Conservation (phyloP, 163 green algal species). For the Coccomyxa subellipsoidea region DNA sequence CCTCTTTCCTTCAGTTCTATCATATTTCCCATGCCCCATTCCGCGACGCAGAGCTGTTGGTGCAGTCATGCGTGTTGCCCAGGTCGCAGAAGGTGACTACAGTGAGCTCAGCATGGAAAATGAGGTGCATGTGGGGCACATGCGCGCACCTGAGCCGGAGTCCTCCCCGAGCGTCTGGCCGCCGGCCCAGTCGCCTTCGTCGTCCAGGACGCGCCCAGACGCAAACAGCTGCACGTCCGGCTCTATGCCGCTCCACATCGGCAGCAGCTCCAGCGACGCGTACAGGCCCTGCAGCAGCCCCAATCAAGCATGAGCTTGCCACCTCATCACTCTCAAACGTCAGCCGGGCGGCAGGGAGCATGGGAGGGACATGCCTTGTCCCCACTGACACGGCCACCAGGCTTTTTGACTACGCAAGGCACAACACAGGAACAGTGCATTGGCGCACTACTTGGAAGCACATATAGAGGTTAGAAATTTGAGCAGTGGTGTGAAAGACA, state of each 20-base stretch:
- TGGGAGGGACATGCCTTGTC: too few species aligned
- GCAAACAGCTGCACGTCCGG: constrained; percentile 79
- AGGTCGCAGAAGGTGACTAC: too few species aligned
- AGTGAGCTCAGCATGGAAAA: too few species aligned
- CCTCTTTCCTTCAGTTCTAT: too few species aligned
- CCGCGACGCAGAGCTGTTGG: too few species aligned
- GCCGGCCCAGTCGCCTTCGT: constrained; percentile 70
- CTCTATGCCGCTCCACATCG: constrained; percentile 82
- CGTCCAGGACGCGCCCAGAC: constrained; percentile 72
- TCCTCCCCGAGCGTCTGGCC: constrained; percentile 42
- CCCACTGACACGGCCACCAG: too few species aligned
- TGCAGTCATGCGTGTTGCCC: too few species aligned
- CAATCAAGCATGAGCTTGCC: background rate
- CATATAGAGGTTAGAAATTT: background rate
- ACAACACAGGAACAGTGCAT: background rate
- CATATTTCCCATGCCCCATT: too few species aligned
- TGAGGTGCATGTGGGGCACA: constrained; percentile 6
- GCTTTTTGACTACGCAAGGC: too few species aligned
- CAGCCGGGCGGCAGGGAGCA: too few species aligned
- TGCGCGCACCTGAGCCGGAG: constrained; percentile 8
- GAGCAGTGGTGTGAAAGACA: too few species aligned
- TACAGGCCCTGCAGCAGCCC: constrained; percentile 59
- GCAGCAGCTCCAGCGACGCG: constrained; percentile 84
- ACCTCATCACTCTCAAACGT: too few species aligned
- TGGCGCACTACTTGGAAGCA: background rate